Evolutionary conservation across 2,329 filamentous ascomycete genomes (phyloP), one percentile per base, ranked within the genome.

Genomic region (Colletotrichum sp.): DNA sequence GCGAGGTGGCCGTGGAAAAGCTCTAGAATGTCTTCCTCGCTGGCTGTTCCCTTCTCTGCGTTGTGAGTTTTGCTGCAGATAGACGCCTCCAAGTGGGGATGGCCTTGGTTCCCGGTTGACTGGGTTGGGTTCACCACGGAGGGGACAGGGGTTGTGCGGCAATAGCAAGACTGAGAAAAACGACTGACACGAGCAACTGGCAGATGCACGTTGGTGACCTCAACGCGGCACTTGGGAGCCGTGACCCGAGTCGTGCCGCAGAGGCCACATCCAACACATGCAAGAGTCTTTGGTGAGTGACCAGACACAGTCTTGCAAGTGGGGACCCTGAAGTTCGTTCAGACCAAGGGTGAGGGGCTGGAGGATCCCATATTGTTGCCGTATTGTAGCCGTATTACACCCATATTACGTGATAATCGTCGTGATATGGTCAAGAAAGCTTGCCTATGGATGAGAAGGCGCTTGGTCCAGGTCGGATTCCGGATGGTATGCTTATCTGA

Each of bases 201-300:
- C 59, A 62, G 59, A 59, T 24, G 34, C 10, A 3, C 21, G 49
- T 44, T 57, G 16, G 59, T 55, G 30, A 52, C 52, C 62, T 69
- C 64, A 63, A 49, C 30, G 55, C 68, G 68, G 67, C 57, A 70
- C 5, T 26, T 49, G 34, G 21, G 34, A 60, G 67, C 34, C 55
- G 55, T 39, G 67, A 49, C 55, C 34, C n/a, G 72, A 75, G 52
- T 75, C 69, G 69, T 72, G 55, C 69, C 44, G 44, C 63, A 67
- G 64, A 68, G 44, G 44, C 32, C n/a, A 44, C 26, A n/a, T 36
- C 21, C 16, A 10, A 55, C 64, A 32, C 36, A 49, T 26, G 57
- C 44, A 18, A 55, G 8, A 57, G 13, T 44, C 32, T 26, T 59
- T 49, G 34, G 57, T 39, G 28, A 16, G 12, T 62, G 39, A 67